Percentiles rank a stretch among this genome's conserved stretches.
These are phyloP conservation scores for Punica granatum DNA, from an alignment of 345 rosid genomes.

Conservation along the genomic window DNA sequence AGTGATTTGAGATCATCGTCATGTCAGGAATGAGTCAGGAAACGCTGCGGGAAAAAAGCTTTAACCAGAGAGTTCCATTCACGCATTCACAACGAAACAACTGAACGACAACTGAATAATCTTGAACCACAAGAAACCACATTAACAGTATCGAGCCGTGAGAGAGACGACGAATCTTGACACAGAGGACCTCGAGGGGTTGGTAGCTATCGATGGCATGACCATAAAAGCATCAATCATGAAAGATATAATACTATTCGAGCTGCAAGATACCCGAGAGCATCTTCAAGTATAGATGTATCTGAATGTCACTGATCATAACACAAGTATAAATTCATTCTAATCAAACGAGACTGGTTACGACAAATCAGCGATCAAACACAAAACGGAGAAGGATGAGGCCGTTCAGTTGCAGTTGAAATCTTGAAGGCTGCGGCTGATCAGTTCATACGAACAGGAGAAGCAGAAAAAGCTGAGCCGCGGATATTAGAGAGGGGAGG, in stretches of 20 bases:
- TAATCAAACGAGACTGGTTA: not conserved
- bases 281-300: no score
- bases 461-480: not conserved
- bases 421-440: no score
- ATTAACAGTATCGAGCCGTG: not conserved
- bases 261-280: not conserved
- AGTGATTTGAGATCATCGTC: not conserved
- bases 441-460: not conserved
- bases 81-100: not conserved
- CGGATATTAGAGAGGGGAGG: no score
- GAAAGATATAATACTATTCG: not conserved
- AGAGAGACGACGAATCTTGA: no score
- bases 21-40: no score
- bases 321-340: no score
- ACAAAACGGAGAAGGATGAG: not conserved
- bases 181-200: not conserved
- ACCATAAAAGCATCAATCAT: not conserved
- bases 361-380: not conserved
- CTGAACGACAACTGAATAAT: no score
- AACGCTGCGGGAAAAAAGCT: not conserved
- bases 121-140: no score
- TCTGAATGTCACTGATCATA: no score
- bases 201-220: not conserved
- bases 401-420: not conserved
- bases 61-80: not conserved